Evolutionary conservation across 257 asterid species (phyloP).

Genomic region (Leptodermis oblonga): DNA sequence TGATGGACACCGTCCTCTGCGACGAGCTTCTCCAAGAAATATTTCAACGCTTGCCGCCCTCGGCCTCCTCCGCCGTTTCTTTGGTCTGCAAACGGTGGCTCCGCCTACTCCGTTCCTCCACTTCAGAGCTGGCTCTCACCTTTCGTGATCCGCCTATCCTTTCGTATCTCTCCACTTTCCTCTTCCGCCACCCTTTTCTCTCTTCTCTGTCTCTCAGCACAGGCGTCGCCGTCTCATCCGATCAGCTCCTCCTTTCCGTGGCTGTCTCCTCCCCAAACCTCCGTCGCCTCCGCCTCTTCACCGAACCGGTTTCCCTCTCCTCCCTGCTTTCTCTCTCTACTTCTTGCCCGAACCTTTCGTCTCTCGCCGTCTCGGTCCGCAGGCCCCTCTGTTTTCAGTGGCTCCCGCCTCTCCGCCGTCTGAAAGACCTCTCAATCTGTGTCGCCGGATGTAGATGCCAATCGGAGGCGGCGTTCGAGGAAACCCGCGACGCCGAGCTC

Average conservation of each 20-base stretch:
- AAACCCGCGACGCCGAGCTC: constrained; percentile 28
- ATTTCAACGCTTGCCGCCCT: constrained; percentile 69
- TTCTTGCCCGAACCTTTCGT: constrained; percentile 47
- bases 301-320: constrained; percentile 35
- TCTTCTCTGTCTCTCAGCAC: constrained; percentile 43
- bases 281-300: constrained; percentile 35
- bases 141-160: constrained; percentile 25
- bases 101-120: constrained; percentile 64
- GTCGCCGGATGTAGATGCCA: constrained; percentile 25
- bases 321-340: constrained; percentile 40
- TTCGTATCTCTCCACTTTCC: constrained; percentile 40
- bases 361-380: constrained; percentile 40
- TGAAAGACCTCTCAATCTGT: constrained; percentile 45
- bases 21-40: constrained; percentile 82
- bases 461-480: not conserved
- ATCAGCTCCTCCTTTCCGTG: constrained; percentile 30
- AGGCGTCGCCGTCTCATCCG: constrained; percentile 17
- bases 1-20: constrained; percentile 63
- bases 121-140: constrained; percentile 49
- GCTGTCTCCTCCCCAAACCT: constrained; percentile 59
- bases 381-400: constrained; percentile 52
- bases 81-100: constrained; percentile 67
- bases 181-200: constrained; percentile 45
- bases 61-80: constrained; percentile 44
- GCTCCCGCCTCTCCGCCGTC: constrained; percentile 35